Conservation (phyloP, 345 rosid species). For the Syzygium jambos region DNA sequence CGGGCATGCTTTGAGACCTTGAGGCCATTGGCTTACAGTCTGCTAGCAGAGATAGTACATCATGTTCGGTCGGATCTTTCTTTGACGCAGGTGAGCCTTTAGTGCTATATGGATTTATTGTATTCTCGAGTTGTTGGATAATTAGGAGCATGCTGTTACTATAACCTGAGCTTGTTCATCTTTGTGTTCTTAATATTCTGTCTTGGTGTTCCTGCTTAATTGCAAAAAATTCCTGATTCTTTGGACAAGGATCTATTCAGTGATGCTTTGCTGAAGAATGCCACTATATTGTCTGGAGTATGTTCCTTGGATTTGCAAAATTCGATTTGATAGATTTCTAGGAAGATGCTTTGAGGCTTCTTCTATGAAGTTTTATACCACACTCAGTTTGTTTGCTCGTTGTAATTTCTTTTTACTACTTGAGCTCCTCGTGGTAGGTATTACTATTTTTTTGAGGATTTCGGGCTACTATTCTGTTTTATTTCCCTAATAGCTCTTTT, state of each 20-base stretch:
- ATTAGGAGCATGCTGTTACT: background rate
- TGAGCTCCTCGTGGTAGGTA: background rate
- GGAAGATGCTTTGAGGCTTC: background rate
- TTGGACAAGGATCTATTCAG: background rate
- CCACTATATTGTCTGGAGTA: background rate
- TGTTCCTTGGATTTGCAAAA: background rate
- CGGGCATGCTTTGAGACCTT: slow-evolving; percentile 95
- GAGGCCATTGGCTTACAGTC: slow-evolving; percentile 98
- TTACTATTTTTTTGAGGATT: background rate
- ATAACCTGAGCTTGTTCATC: background rate
- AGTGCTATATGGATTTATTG: background rate
- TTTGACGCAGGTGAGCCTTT: slow-evolving; percentile 58
- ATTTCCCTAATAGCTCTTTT: background rate
- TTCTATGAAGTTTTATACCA: background rate
- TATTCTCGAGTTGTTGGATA: background rate
- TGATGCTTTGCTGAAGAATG: background rate
- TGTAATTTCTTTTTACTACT: background rate
- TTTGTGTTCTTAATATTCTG: background rate
- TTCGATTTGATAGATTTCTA: background rate
- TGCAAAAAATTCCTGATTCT: background rate
- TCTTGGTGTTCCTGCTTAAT: background rate
- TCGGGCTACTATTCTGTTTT: background rate
- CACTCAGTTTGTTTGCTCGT: background rate
- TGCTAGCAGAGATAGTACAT: slow-evolving; percentile 97
- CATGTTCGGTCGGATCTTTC: slow-evolving; percentile 92